phyloP scores from a whole-genome alignment of 768 basidiomycete species.

The Serendipita vermifera region DNA sequence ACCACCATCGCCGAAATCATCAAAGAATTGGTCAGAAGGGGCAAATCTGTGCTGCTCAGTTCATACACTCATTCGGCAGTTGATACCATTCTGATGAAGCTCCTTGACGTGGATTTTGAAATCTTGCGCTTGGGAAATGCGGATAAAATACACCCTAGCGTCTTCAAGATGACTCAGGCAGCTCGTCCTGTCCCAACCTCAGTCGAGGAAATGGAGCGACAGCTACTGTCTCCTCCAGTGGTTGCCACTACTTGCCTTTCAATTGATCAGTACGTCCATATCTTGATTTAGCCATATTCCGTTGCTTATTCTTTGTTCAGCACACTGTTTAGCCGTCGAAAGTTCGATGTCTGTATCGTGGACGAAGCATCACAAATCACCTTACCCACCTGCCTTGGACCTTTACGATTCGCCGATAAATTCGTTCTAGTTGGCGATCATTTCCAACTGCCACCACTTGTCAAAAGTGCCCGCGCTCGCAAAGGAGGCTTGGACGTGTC shows the following conservation, averaged over 20 bases:
- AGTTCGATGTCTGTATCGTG: conserved; percentile 93
- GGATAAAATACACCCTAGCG: conserved; percentile 86
- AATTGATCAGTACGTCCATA: conserved; percentile 70
- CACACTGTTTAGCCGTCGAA: conserved; percentile 69
- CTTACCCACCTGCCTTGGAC: conserved; percentile 87
- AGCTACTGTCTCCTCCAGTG: conserved; percentile 77
- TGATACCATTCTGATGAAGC: conserved; percentile 85
- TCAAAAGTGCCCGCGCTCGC: conserved; percentile 44
- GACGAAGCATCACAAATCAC: conserved; percentile 99
- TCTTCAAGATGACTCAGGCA: conserved; percentile 56
- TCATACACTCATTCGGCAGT: conserved; percentile 98
- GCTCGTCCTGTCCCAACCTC: conserved; percentile 43
- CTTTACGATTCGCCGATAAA: conserved; percentile 74
- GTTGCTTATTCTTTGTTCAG: conserved; percentile 29
- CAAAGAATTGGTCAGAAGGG: conserved; percentile 56
- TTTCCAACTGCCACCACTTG: conserved; percentile 90
- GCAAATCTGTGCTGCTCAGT: conserved; percentile 78
- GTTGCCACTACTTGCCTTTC: conserved; percentile 93
- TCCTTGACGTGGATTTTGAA: conserved; percentile 49
- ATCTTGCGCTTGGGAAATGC: conserved; percentile 79
- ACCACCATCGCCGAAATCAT: conserved; percentile 88
- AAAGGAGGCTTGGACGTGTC: conserved; percentile 81
- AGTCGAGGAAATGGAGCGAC: conserved; percentile 71
- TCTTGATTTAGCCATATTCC: conserved; percentile 12
- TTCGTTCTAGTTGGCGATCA: conserved; percentile 97